Conservation (phyloP, 1,139 yeast species). For the Starmera stellimalicola region DNA sequence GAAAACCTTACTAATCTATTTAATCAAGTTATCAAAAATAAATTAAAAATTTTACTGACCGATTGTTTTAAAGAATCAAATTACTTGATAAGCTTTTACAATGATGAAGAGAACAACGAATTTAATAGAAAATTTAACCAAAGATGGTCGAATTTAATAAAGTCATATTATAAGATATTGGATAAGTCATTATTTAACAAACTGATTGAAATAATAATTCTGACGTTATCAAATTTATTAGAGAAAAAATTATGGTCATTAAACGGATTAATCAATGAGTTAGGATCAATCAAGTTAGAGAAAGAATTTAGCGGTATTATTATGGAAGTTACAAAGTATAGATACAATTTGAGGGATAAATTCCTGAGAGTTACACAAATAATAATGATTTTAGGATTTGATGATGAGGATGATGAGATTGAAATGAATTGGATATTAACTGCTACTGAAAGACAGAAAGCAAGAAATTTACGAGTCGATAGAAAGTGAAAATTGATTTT, state of each 20-base stretch:
- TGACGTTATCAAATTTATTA: conserved; percentile 36
- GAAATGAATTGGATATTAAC: conserved; percentile 73
- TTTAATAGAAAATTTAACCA: conserved; percentile 37
- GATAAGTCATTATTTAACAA: conserved; percentile 40
- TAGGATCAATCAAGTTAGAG: conserved; percentile 80
- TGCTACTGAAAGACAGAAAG: conserved; percentile 61
- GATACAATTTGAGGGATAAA: conserved; percentile 66
- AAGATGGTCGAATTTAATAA: conserved; percentile 56
- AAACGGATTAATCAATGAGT: conserved; percentile 62
- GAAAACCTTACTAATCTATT: conserved; percentile 49
- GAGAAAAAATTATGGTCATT: conserved; percentile 64
- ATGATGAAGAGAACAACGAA: conserved; percentile 27
- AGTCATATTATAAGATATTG: conserved; percentile 55
- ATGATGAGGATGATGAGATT: conserved; percentile 59
- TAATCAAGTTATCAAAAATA: conserved; percentile 46
- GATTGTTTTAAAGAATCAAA: conserved; percentile 47
- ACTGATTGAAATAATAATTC: conserved; percentile 42
- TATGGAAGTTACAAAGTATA: conserved; percentile 48
- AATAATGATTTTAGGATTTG: conserved; percentile 73
- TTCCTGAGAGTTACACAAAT: conserved; percentile 79
- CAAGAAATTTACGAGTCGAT: conserved; percentile 42
- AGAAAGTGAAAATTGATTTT: conserved; percentile 20
- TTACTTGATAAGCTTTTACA: conserved; percentile 29
- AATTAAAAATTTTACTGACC: conserved; percentile 36
- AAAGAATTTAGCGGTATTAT: conserved; percentile 72